A percentile compares a stretch with the other conserved stretches of the same genome.
Conservation (phyloP, 495 filamentous ascomycete genomes). For the Penicillium crystallinum region DNA sequence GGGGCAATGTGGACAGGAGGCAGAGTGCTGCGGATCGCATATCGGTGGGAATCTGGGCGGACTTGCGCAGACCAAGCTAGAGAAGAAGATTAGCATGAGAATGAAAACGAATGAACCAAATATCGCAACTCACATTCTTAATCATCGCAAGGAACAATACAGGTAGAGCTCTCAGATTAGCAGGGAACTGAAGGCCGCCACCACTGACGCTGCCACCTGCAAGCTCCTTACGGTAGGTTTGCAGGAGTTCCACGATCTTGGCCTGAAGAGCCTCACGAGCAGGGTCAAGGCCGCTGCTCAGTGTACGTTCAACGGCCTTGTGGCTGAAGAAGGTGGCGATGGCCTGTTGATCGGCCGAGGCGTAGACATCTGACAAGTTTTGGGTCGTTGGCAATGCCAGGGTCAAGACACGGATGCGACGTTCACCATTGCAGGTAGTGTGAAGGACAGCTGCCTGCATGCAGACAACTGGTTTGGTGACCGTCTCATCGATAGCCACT, state of each 20-base stretch:
- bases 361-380: conserved; percentile 84
- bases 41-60: conserved; percentile 92
- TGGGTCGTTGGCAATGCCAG: conserved; percentile 88
- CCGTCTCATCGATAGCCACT: conserved; percentile 92
- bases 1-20: conserved; percentile 83
- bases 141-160: conserved; percentile 89
- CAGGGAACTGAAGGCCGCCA: conserved; percentile 85
- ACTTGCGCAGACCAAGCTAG: conserved; percentile 86
- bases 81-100: conserved; percentile 8
- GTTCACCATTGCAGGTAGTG: conserved; percentile 95
- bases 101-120: neutral
- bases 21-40: conserved; percentile 91
- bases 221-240: conserved; percentile 95
- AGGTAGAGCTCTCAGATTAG: conserved; percentile 81
- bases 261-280: conserved; percentile 84
- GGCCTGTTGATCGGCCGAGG: conserved; percentile 88
- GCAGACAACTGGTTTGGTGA: conserved; percentile 90
- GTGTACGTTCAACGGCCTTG: conserved; percentile 88
- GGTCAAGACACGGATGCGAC: conserved; percentile 91
- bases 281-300: conserved; percentile 81
- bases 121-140: conserved; percentile 65
- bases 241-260: conserved; percentile 87
- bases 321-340: conserved; percentile 93
- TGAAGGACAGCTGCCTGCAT: conserved; percentile 96
- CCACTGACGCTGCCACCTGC: conserved; percentile 93